phyloP scores from a whole-genome alignment of 768 basidiomycete species.

The Amanita polypyramis region DNA sequence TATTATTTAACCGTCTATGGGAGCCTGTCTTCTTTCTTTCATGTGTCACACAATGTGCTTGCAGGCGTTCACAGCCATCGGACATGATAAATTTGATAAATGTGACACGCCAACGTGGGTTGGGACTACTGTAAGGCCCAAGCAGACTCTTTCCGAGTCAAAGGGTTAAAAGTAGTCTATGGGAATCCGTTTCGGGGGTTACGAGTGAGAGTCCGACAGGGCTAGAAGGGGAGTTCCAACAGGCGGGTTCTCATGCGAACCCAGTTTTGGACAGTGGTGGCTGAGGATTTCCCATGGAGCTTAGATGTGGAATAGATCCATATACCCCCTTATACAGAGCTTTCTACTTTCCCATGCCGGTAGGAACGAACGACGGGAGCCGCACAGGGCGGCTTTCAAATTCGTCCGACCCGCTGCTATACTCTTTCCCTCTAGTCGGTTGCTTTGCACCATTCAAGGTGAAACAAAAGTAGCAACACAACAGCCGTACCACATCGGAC shows the following conservation, averaged over 20 bases:
- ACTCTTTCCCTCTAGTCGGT: background rate
- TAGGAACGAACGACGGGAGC: background rate
- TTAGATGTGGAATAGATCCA: background rate
- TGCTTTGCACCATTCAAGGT: background rate
- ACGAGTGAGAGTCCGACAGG: background rate
- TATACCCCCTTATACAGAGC: background rate
- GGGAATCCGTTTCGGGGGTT: background rate
- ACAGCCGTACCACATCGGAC: background rate
- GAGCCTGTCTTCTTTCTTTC: too few species aligned
- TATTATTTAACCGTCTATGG: too few species aligned
- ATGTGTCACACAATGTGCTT: too few species aligned
- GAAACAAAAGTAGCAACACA: conserved; percentile 1
- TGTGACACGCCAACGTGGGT: too few species aligned
- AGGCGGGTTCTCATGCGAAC: conserved; percentile 1
- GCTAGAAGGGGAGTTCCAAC: background rate
- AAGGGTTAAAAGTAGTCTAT: background rate
- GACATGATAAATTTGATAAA: too few species aligned
- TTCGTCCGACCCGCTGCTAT: background rate
- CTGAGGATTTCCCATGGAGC: background rate
- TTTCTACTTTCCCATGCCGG: background rate
- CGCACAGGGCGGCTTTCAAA: background rate
- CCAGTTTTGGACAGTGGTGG: background rate
- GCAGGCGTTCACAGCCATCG: too few species aligned
- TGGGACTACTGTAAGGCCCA: too few species aligned
- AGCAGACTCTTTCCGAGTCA: background rate